Conservation (phyloP, 148 eudicot genomes). For the Rhododendron mucronatum region DNA sequence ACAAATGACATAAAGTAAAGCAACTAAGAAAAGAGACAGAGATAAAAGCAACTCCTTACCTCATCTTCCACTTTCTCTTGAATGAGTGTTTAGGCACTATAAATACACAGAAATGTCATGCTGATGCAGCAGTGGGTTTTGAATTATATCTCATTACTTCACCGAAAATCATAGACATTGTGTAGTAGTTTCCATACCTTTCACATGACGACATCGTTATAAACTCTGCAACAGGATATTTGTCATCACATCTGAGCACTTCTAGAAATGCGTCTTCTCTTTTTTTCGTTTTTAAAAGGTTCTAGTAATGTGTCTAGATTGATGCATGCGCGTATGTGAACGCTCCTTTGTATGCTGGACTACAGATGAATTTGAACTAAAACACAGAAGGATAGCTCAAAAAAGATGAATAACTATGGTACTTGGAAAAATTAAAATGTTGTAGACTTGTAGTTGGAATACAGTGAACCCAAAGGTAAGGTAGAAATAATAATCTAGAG, state of each 20-base stretch:
- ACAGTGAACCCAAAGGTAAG: too few species aligned
- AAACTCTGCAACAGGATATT: background rate
- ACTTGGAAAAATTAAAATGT: background rate
- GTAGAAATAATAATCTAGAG: too few species aligned
- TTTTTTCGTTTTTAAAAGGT: background rate
- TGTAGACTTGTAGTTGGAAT: background rate
- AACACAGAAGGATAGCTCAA: background rate
- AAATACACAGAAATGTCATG: constrained; percentile 2
- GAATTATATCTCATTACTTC: background rate
- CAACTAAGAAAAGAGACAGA: constrained; percentile 3
- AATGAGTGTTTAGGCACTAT: background rate
- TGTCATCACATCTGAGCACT: background rate
- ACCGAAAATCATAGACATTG: background rate
- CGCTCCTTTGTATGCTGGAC: background rate
- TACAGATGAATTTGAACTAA: background rate
- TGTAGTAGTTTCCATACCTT: background rate
- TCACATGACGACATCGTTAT: background rate
- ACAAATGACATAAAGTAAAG: constrained; percentile 7
- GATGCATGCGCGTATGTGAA: background rate
- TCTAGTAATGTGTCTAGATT: background rate
- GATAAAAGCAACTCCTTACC: background rate
- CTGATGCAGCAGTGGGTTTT: constrained; percentile 2
- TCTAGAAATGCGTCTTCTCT: background rate
- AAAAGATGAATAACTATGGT: background rate
- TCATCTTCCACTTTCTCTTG: constrained; percentile 8